Evolutionary conservation across 371 early-diverging fungal species (phyloP).

Genomic region (Mucor plumbeus): DNA sequence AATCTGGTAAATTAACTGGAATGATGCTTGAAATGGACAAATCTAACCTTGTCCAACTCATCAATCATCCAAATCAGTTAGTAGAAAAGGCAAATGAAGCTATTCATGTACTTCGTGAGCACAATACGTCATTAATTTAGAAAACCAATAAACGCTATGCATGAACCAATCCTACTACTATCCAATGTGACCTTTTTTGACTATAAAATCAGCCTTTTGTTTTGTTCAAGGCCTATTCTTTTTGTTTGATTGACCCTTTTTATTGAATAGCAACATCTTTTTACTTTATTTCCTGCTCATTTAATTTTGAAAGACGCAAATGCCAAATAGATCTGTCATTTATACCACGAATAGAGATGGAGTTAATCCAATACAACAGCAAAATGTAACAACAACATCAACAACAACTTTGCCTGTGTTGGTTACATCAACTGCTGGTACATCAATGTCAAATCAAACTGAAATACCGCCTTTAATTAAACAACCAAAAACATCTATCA

Average conservation of each 20-base stretch:
- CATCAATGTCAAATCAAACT: neutral
- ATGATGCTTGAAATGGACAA: constrained; percentile 98
- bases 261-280: neutral
- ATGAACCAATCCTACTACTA: neutral
- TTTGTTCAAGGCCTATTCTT: neutral
- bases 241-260: neutral
- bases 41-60: constrained; percentile 81
- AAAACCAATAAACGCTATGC: constrained; percentile 13
- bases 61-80: constrained; percentile 77
- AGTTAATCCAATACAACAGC: constrained; percentile 3
- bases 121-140: constrained; percentile 14
- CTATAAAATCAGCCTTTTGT: neutral
- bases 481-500: constrained; percentile 54
- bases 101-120: constrained; percentile 32
- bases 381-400: neutral
- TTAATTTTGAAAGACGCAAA: neutral
- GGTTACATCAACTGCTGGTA: neutral
- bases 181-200: constrained; percentile 3
- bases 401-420: neutral
- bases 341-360: neutral
- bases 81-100: constrained; percentile 46
- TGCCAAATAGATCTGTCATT: neutral
- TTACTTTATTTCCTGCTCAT: neutral
- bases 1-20: constrained; percentile 96
- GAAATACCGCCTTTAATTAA: neutral